Evolutionary conservation across 2,329 filamentous ascomycete species (phyloP).

Genomic region (Colletotrichum abscissum): DNA sequence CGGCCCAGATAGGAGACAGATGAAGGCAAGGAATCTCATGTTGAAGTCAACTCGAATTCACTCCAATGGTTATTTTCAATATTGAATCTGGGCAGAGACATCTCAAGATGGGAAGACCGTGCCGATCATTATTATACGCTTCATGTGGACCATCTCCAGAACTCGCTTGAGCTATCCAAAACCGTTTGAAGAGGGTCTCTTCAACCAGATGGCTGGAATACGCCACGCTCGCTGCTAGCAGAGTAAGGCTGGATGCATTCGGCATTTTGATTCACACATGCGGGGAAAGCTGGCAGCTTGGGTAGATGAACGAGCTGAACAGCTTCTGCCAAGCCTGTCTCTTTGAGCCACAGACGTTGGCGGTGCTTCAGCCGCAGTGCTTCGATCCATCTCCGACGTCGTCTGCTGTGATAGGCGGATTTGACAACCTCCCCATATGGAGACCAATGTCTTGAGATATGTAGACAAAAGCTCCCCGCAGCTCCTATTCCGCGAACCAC

Average conservation of each 20-base stretch:
- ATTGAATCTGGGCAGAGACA: neutral
- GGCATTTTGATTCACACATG: neutral
- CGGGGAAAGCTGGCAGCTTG: neutral
- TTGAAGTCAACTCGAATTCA: neutral
- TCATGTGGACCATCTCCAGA: neutral
- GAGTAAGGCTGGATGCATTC: neutral
- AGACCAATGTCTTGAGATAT: neutral
- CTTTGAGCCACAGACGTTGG: constrained; percentile 4
- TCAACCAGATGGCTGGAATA: neutral
- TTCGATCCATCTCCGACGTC: constrained; percentile 8
- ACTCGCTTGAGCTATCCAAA: neutral
- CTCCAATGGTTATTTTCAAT: neutral
- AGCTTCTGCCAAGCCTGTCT: neutral
- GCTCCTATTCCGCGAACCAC: too few relatives aligned
- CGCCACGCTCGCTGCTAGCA: neutral
- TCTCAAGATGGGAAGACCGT: neutral
- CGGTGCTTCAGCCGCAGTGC: constrained; percentile 16
- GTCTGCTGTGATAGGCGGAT: neutral
- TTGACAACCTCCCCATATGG: neutral
- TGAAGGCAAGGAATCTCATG: neutral
- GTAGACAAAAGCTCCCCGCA: too few relatives aligned
- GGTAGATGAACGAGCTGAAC: neutral
- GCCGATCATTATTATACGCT: neutral
- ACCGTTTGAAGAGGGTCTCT: neutral
- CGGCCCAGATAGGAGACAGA: neutral